These are phyloP conservation scores for Gamsiella multidivaricata DNA, from an alignment of 192 early-diverging fungal genomes.

Conservation along the genomic window DNA sequence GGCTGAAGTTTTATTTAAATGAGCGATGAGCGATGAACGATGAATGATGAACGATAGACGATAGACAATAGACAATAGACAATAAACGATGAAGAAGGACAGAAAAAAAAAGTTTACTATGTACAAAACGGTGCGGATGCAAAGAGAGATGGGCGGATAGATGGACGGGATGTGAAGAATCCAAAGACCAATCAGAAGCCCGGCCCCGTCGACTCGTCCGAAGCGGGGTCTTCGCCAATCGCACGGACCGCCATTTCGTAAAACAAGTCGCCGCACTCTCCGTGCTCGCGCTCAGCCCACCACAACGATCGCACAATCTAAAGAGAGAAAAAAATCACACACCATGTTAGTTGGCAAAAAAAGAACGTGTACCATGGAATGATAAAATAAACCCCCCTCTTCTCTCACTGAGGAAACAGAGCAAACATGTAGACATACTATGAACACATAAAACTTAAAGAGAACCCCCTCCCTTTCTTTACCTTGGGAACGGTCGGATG, in stretches of 20 bases:
- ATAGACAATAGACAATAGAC: too few relatives aligned
- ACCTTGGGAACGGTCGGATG: conserved; percentile 45
- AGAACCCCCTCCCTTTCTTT: neutral
- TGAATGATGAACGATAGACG: too few relatives aligned
- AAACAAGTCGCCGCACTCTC: conserved; percentile 27
- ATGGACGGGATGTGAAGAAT: too few relatives aligned
- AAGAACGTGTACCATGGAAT: too few relatives aligned
- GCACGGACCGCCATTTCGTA: conserved; percentile 37
- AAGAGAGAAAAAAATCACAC: neutral
- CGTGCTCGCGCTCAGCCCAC: conserved; percentile 38
- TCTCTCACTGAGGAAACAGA: too few relatives aligned
- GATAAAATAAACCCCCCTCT: neutral
- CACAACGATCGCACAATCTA: conserved; percentile 43
- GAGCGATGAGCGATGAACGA: too few relatives aligned
- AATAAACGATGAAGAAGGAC: neutral
- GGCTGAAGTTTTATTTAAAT: too few relatives aligned
- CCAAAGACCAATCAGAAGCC: conserved; percentile 27
- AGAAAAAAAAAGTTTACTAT: neutral
- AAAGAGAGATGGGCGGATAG: too few relatives aligned
- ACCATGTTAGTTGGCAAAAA: too few relatives aligned
- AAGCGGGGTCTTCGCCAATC: conserved; percentile 32
- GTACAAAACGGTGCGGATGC: too few relatives aligned
- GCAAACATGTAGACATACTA: too few relatives aligned
- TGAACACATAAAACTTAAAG: neutral
- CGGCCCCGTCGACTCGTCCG: conserved; percentile 41